Evolutionary conservation across 805 yeast species (phyloP).

Genomic region (Grigorovia humatica): DNA sequence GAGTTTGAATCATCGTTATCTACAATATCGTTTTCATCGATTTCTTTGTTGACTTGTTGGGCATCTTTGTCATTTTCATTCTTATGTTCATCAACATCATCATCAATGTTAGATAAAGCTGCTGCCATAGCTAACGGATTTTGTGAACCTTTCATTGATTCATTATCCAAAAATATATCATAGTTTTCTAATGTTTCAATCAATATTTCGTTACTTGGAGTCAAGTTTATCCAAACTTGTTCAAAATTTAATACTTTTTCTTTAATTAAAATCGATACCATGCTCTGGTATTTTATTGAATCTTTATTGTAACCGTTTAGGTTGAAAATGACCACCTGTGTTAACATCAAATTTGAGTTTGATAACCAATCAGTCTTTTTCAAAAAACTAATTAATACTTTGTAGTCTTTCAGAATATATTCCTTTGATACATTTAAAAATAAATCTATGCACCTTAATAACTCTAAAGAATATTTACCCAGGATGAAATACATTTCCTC

Average conservation of each 20-base stretch:
- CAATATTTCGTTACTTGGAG: slow-evolving; percentile 44
- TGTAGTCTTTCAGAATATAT: slow-evolving; percentile 34
- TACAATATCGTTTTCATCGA: slow-evolving; percentile 14
- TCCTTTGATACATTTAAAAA: slow-evolving; percentile 43
- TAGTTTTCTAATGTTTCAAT: slow-evolving; percentile 34
- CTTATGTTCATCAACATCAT: slow-evolving; percentile 29
- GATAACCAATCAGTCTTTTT: slow-evolving; percentile 41
- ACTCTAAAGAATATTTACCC: slow-evolving; percentile 70
- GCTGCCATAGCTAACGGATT: slow-evolving; percentile 85
- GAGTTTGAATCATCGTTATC: slow-evolving; percentile 3
- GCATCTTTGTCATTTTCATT: slow-evolving; percentile 2
- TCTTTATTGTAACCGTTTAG: slow-evolving; percentile 16
- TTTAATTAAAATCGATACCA: slow-evolving; percentile 51
- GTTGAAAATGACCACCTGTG: slow-evolving; percentile 41
- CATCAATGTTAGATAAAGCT: slow-evolving; percentile 63
- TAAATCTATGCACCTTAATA: slow-evolving; percentile 56
- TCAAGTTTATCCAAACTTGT: slow-evolving; percentile 44
- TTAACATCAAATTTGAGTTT: slow-evolving; percentile 46
- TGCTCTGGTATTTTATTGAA: slow-evolving; percentile 29
- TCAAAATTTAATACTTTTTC: slow-evolving; percentile 58
- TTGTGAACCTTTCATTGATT: slow-evolving; percentile 51
- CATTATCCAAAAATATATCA: slow-evolving; percentile 40
- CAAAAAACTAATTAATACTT: slow-evolving; percentile 41
- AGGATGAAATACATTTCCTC: slow-evolving; percentile 46
- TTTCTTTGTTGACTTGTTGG: not conserved